Conservation (phyloP, 352 stramenopile species). For the Blastocystis sp. region DNA sequence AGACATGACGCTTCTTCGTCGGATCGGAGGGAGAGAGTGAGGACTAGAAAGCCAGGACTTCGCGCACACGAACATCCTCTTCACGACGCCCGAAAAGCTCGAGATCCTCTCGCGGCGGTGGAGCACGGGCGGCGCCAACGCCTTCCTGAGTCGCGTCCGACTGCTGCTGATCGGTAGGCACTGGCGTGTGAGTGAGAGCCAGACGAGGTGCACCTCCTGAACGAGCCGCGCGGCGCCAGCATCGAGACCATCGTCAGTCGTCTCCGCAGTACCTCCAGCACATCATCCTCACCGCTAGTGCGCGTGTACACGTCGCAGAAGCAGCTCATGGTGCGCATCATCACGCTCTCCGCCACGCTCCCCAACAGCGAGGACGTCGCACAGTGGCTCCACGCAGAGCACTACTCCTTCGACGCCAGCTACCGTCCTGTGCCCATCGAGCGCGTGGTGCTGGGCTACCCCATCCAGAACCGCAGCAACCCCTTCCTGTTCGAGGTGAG, state of each 20-base stretch:
- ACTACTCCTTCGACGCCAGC: conserved; percentile 95
- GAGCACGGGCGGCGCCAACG: conserved; percentile 6
- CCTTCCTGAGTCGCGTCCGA: conserved; percentile 34
- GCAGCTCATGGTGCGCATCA: conserved; percentile 90
- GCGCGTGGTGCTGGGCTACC: conserved; percentile 95
- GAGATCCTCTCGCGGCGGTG: conserved; percentile 70
- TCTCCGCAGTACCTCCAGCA: conserved; percentile 79
- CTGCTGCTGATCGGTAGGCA: conserved; percentile 55
- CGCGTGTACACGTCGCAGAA: not conserved
- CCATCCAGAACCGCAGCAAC: conserved; percentile 78
- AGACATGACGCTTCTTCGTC: not conserved
- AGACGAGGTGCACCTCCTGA: conserved; percentile 96
- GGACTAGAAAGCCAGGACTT: too few relatives aligned
- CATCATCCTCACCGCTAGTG: not conserved
- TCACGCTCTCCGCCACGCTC: conserved; percentile 94
- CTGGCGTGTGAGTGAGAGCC: not conserved
- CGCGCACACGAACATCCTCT: conserved; percentile 51
- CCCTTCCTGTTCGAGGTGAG: conserved; percentile 81
- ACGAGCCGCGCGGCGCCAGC: conserved; percentile 93
- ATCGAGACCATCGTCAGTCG: conserved; percentile 97
- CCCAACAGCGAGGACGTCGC: conserved; percentile 97
- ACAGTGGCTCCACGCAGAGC: conserved; percentile 90
- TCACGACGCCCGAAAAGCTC: conserved; percentile 73
- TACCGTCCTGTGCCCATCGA: conserved; percentile 96
- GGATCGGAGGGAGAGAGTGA: not conserved